Conservation (phyloP, 2,329 filamentous ascomycete genomes). For the Aspergillus persii region DNA sequence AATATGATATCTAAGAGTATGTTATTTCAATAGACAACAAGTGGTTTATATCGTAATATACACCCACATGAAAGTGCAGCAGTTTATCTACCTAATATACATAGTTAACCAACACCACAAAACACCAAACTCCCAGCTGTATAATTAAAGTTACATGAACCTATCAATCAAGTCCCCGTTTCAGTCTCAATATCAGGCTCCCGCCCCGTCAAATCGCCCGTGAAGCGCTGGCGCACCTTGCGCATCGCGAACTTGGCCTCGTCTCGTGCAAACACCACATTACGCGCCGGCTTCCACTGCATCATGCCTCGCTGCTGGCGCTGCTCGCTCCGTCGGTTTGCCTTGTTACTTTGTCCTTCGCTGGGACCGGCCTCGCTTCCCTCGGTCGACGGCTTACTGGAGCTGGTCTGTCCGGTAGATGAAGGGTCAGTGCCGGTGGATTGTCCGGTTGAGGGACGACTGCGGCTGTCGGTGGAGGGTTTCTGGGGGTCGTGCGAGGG, state of each 20-base stretch:
- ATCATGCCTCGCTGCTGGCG: constrained; percentile 86
- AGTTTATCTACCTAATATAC: neutral
- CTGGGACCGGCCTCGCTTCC: constrained; percentile 3
- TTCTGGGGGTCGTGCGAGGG: neutral
- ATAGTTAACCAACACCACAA: neutral
- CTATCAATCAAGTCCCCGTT: constrained; percentile 22
- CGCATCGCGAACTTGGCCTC: constrained; percentile 76
- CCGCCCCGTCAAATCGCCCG: constrained; percentile 67
- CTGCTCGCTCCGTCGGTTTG: constrained; percentile 57
- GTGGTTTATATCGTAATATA: too few relatives aligned
- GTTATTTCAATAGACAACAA: too few relatives aligned
- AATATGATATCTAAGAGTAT: too few relatives aligned
- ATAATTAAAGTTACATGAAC: neutral
- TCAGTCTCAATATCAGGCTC: constrained; percentile 88
- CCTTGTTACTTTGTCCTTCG: constrained; percentile 28
- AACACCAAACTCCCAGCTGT: neutral
- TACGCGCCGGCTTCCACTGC: constrained; percentile 92
- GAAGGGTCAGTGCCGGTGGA: constrained; percentile 18
- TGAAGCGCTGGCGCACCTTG: constrained; percentile 71
- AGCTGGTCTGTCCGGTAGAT: neutral
- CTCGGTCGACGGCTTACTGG: neutral
- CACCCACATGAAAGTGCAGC: too few relatives aligned
- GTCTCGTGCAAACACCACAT: constrained; percentile 81
- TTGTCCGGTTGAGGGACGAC: constrained; percentile 30
- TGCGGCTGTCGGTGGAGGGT: constrained; percentile 11